These are phyloP conservation scores for Monosporascus ibericus DNA, from an alignment of 2,329 filamentous ascomycete genomes.

Conservation along the genomic window DNA sequence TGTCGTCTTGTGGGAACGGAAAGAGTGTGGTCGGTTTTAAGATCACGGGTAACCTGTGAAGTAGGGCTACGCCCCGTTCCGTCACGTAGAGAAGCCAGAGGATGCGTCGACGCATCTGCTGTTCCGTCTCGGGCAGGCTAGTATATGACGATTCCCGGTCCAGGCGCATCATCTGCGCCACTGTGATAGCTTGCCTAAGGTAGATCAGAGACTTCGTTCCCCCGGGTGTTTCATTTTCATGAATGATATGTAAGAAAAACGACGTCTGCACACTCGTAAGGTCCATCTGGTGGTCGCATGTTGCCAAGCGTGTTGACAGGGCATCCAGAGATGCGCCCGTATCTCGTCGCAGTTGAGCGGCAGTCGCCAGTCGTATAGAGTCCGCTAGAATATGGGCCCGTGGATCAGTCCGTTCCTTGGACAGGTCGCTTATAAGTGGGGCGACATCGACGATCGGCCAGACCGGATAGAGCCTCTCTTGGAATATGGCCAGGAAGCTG, in stretches of 20 bases:
- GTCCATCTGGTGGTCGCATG: conserved; percentile 15
- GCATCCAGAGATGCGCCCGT: conserved; percentile 13
- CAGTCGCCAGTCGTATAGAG: conserved; percentile 40
- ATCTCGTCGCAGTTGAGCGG: conserved; percentile 40
- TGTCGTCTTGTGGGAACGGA: conserved; percentile 29
- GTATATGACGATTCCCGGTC: conserved; percentile 37
- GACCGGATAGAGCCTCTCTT: conserved; percentile 36
- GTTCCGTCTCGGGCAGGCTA: conserved; percentile 29
- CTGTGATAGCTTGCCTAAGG: conserved; percentile 44
- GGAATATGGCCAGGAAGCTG: conserved; percentile 28
- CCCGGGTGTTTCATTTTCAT: conserved; percentile 42
- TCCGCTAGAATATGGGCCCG: conserved; percentile 29
- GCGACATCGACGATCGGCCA: conserved; percentile 44
- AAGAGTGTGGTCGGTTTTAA: conserved; percentile 33
- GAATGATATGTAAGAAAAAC: conserved; percentile 47
- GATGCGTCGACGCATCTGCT: conserved; percentile 39
- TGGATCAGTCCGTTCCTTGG: conserved; percentile 30
- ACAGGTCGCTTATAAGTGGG: conserved; percentile 16
- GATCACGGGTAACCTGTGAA: conserved; percentile 42
- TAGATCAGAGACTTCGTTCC: conserved; percentile 41
- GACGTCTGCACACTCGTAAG: conserved; percentile 38
- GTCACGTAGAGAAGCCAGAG: conserved; percentile 45
- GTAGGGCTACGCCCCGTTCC: conserved; percentile 42
- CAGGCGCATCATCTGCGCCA: conserved; percentile 43
- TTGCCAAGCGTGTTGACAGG: conserved; percentile 4